phyloP scores from a whole-genome alignment of 108 stramenopile genomes.

The Cylindrotheca fusiformis region DNA sequence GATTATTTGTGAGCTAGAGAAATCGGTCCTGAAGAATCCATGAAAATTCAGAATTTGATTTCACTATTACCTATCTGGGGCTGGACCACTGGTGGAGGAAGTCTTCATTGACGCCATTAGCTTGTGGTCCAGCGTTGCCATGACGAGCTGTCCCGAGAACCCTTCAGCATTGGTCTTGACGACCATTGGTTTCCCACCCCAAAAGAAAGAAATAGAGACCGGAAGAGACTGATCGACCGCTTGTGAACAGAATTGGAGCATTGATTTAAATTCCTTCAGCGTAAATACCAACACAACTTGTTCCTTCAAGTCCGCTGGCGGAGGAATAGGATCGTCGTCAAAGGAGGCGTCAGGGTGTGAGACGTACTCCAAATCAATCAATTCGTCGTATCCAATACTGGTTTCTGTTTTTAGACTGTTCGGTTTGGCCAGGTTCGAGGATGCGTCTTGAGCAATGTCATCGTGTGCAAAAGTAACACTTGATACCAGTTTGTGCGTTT shows the following conservation, averaged over 20 bases:
- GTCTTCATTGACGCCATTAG: conserved; percentile 28
- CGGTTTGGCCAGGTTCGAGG: not conserved
- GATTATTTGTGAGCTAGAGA: no score
- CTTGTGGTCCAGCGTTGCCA: conserved; percentile 77
- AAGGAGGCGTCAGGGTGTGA: conserved; percentile 14
- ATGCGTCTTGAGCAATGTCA: conserved; percentile 16
- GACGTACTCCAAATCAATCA: conserved; percentile 71
- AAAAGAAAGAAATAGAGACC: conserved; percentile 65
- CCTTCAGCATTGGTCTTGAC: conserved; percentile 52
- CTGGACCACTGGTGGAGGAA: not conserved
- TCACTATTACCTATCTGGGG: no score
- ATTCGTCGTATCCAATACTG: conserved; percentile 61
- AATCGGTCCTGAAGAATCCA: no score
- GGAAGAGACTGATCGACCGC: conserved; percentile 45
- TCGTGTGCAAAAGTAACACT: conserved; percentile 34
- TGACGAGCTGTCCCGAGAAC: conserved; percentile 57
- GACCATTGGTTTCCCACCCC: conserved; percentile 81
- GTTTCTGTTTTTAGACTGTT: conserved; percentile 72
- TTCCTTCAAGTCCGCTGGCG: conserved; percentile 63
- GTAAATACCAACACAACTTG: conserved; percentile 79
- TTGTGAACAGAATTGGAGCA: conserved; percentile 78
- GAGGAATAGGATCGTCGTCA: conserved; percentile 32
- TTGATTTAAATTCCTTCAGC: conserved; percentile 76
- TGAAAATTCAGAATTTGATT: no score
- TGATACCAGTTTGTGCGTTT: conserved; percentile 27